Evolutionary conservation across 2,329 filamentous ascomycete genomes (phyloP).

Genomic region (Diaporthe ilicicola): DNA sequence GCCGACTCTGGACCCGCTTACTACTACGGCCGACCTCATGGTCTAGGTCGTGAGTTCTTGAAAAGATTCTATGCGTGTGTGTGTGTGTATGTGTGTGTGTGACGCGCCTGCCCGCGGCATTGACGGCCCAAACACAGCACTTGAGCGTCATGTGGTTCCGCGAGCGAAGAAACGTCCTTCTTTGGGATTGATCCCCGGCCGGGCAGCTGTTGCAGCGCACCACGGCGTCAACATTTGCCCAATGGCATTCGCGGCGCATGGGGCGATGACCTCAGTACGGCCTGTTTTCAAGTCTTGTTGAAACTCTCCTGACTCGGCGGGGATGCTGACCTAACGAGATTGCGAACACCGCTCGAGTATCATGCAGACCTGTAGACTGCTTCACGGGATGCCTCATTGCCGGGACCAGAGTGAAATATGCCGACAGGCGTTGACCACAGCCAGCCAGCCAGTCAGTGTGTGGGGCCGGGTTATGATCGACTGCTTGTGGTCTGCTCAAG

Average conservation of each 20-base stretch:
- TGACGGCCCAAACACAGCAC: neutral
- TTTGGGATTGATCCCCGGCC: too few relatives aligned
- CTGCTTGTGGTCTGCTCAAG: neutral
- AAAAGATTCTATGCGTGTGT: too few relatives aligned
- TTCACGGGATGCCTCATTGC: neutral
- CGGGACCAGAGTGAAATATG: neutral
- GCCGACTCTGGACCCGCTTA: conserved; percentile 3
- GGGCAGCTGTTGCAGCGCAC: neutral
- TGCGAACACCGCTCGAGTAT: neutral
- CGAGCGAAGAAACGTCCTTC: too few relatives aligned
- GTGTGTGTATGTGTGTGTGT: too few relatives aligned
- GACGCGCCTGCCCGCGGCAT: neutral
- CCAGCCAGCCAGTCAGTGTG: neutral
- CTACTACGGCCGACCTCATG: too few relatives aligned
- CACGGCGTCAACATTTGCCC: neutral
- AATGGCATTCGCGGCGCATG: neutral
- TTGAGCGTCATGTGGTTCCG: neutral
- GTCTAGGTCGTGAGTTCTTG: too few relatives aligned
- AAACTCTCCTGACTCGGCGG: conserved; percentile 5
- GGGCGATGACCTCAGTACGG: conserved; percentile 1
- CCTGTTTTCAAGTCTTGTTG: conserved; percentile 6
- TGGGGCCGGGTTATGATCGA: neutral
- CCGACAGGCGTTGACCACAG: neutral
- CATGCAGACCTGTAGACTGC: neutral
- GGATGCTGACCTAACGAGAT: neutral